A percentile compares a stretch with the other conserved stretches of the same genome.
Conservation (phyloP, 768 basidiomycete species). For the Auricularia heimuer region DNA sequence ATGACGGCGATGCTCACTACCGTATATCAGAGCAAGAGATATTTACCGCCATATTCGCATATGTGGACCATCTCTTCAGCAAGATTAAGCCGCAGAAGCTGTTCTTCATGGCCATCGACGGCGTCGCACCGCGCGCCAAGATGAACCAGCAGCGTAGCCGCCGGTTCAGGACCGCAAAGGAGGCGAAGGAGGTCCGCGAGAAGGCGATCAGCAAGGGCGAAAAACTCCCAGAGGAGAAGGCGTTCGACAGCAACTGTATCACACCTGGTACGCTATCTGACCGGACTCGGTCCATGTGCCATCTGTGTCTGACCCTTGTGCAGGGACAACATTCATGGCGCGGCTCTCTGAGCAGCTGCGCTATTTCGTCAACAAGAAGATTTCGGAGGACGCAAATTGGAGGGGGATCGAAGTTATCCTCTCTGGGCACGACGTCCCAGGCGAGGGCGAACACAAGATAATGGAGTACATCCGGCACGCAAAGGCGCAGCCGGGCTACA, state of each 20-base stretch:
- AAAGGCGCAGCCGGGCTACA: conserved; percentile 91
- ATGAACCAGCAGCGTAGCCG: conserved; percentile 98
- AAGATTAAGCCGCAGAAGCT: conserved; percentile 97
- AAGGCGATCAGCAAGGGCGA: conserved; percentile 86
- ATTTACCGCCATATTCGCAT: conserved; percentile 92
- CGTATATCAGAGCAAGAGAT: conserved; percentile 94
- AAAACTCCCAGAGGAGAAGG: conserved; percentile 84
- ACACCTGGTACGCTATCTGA: conserved; percentile 68
- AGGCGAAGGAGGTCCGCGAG: conserved; percentile 77
- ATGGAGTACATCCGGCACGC: conserved; percentile 97
- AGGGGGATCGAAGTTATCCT: conserved; percentile 83
- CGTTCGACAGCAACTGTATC: conserved; percentile 98
- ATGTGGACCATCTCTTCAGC: conserved; percentile 92
- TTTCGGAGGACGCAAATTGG: conserved; percentile 95
- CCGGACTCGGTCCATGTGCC: not conserved
- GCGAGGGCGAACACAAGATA: conserved; percentile 99
- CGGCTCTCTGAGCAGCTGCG: conserved; percentile 83
- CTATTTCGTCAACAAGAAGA: conserved; percentile 98
- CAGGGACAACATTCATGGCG: conserved; percentile 94
- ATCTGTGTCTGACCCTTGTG: not conserved
- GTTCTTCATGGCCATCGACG: conserved; percentile 98
- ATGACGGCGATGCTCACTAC: conserved; percentile 93
- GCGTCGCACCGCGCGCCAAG: conserved; percentile 94
- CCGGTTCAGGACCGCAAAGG: conserved; percentile 89
- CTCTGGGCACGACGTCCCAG: conserved; percentile 95